phyloP scores from a whole-genome alignment of 106 monocot genomes.

The Allium fistulosum region DNA sequence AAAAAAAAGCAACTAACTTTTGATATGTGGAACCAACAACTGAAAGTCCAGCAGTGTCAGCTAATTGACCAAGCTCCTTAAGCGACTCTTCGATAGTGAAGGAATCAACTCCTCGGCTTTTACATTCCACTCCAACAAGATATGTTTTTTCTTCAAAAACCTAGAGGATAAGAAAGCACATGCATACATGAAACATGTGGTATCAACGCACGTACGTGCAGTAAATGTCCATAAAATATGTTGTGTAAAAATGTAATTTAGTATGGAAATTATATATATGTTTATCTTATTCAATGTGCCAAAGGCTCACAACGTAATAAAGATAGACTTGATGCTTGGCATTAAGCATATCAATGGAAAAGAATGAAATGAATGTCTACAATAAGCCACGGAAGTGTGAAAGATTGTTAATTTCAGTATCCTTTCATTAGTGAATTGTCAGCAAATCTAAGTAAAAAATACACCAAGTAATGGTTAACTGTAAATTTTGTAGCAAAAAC shows the following conservation, averaged over 20 bases:
- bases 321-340: background rate
- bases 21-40: constrained; percentile 87
- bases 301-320: background rate
- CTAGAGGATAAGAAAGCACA: constrained; percentile 18
- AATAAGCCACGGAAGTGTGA: background rate
- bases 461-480: too few species aligned
- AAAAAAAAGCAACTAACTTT: constrained; percentile 38
- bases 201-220: background rate
- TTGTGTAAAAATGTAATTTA: background rate
- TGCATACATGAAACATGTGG: background rate
- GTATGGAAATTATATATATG: background rate
- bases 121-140: constrained; percentile 87
- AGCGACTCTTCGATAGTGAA: constrained; percentile 82
- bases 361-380: background rate
- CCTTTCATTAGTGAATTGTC: too few species aligned
- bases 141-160: constrained; percentile 85
- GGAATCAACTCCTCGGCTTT: constrained; percentile 27
- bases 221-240: background rate
- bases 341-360: background rate
- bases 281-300: background rate
- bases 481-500: too few species aligned
- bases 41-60: constrained; percentile 88
- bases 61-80: constrained; percentile 81
- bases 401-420: too few species aligned
- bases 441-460: too few species aligned